These are phyloP conservation scores for Tremella yokohamensis DNA, from an alignment of 768 basidiomycete species.

Conservation along the genomic window DNA sequence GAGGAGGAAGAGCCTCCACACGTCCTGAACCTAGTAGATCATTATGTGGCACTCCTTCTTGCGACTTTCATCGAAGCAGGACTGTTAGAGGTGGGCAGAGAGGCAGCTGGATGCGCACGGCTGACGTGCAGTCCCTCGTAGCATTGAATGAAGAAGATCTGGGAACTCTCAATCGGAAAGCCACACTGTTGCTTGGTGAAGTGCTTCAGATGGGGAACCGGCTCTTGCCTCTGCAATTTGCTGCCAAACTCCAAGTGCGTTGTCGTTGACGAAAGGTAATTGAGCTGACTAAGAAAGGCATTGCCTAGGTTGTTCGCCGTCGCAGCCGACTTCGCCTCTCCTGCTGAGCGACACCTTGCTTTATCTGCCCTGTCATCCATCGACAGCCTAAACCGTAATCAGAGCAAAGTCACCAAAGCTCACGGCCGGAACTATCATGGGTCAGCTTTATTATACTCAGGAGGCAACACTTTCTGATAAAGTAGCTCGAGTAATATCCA, in stretches of 20 bases:
- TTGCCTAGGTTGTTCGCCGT: conserved; percentile 79
- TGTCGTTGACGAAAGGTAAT: not conserved
- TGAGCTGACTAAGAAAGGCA: conserved; percentile 55
- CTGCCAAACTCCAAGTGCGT: conserved; percentile 76
- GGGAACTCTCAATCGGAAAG: conserved; percentile 65
- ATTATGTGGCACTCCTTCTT: conserved; percentile 82
- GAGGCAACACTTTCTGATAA: conserved; percentile 1
- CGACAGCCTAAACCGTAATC: conserved; percentile 90
- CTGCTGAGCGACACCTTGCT: conserved; percentile 75
- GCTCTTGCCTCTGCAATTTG: conserved; percentile 73
- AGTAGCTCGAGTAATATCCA: conserved; percentile 57
- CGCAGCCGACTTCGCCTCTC: conserved; percentile 70
- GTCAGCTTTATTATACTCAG: not conserved
- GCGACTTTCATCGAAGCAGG: conserved; percentile 82
- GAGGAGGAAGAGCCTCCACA: conserved; percentile 51
- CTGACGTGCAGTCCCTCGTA: conserved; percentile 65
- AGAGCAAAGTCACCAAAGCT: conserved; percentile 60
- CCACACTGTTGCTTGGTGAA: conserved; percentile 85
- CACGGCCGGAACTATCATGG: not conserved
- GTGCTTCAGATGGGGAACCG: conserved; percentile 81
- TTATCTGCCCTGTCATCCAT: conserved; percentile 80
- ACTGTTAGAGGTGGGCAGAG: conserved; percentile 67
- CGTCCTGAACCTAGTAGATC: conserved; percentile 79
- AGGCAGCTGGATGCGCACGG: not conserved
- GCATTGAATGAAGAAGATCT: conserved; percentile 76